phyloP scores from a whole-genome alignment of 2,329 filamentous ascomycete species.

The Colletotrichum tanaceti region DNA sequence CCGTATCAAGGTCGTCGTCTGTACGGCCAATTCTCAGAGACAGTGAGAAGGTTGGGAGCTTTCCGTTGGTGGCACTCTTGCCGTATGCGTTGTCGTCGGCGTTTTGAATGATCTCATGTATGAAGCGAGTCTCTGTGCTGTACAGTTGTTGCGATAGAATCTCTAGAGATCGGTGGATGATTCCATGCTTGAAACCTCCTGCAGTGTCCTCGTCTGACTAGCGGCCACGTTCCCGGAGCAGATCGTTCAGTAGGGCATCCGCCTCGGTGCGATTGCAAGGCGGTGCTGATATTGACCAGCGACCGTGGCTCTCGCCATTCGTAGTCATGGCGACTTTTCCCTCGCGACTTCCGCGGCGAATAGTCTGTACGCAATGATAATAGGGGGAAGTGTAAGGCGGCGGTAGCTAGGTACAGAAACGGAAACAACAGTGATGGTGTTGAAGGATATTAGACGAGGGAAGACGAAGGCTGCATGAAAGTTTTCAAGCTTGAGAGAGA shows the following conservation, averaged over 20 bases:
- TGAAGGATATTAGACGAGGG: not conserved
- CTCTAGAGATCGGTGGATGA: not conserved
- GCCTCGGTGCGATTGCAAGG: not conserved
- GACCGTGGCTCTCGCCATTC: not conserved
- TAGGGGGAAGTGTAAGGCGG: not conserved
- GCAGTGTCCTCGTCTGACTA: not conserved
- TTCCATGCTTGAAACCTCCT: not conserved
- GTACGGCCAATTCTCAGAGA: not conserved
- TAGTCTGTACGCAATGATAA: not conserved
- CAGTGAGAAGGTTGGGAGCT: not conserved
- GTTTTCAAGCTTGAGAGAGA: not conserved
- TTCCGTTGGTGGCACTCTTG: not conserved
- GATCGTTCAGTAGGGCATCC: not conserved
- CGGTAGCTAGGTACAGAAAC: not conserved
- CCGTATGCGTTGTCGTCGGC: slow-evolving; percentile 52
- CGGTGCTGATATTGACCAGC: too few species aligned
- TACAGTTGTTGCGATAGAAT: slow-evolving; percentile 49
- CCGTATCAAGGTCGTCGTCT: too few species aligned
- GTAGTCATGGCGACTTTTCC: not conserved
- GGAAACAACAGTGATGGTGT: not conserved
- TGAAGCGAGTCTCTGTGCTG: slow-evolving; percentile 50
- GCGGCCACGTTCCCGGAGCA: not conserved
- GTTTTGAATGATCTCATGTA: slow-evolving; percentile 56
- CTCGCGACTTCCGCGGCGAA: not conserved
- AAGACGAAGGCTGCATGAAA: not conserved